phyloP scores from a whole-genome alignment of 495 filamentous ascomycete genomes.

The Hypomontagnella monticulosa region DNA sequence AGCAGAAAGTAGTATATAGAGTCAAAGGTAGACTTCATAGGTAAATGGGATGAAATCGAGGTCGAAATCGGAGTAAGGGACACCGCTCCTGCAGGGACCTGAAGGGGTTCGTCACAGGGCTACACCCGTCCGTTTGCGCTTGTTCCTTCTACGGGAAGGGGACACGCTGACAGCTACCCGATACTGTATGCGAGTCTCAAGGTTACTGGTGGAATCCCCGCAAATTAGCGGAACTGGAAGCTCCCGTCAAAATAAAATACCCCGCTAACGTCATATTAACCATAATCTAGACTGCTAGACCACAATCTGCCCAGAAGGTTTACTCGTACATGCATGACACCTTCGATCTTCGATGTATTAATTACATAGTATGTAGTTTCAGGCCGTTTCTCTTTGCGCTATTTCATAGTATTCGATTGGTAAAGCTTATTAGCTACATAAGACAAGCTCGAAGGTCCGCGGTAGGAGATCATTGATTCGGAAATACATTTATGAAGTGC shows the following conservation, averaged over 20 bases:
- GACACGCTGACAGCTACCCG: slow-evolving; percentile 24
- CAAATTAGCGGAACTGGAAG: slow-evolving; percentile 14
- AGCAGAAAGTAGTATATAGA: background rate
- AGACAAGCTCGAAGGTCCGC: too few relatives aligned
- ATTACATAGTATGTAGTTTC: too few relatives aligned
- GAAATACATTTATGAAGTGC: too few relatives aligned
- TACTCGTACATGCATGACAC: too few relatives aligned
- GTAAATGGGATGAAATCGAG: background rate
- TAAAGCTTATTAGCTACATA: too few relatives aligned
- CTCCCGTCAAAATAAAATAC: slow-evolving; percentile 15
- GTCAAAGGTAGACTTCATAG: background rate
- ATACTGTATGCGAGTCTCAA: background rate
- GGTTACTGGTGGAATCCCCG: slow-evolving; percentile 14
- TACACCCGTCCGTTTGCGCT: background rate
- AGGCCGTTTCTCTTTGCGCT: too few relatives aligned
- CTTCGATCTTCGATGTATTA: too few relatives aligned
- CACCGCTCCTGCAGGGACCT: slow-evolving; percentile 28
- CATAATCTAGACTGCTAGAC: background rate
- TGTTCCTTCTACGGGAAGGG: slow-evolving; percentile 9
- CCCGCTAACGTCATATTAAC: slow-evolving; percentile 30
- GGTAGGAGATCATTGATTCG: too few relatives aligned
- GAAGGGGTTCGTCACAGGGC: slow-evolving; percentile 3
- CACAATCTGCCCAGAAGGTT: too few relatives aligned
- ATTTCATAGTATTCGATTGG: too few relatives aligned
- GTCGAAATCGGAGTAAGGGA: background rate